Conservation (phyloP, 768 basidiomycete genomes). For the Coprinopsis sp. region DNA sequence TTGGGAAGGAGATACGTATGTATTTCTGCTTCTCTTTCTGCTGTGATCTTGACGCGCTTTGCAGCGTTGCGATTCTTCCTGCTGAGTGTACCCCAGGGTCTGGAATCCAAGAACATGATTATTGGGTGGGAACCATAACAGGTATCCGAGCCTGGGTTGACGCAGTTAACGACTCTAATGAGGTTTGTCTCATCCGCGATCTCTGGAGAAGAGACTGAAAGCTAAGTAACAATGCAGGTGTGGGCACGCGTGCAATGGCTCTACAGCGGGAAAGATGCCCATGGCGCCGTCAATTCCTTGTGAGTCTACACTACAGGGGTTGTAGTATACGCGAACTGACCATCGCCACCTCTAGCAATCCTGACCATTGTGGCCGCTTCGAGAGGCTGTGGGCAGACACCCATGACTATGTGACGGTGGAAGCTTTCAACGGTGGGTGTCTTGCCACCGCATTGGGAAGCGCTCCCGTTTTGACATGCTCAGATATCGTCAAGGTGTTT, state of each 20-base stretch:
- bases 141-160: conserved; percentile 36
- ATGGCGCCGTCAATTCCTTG: conserved; percentile 42
- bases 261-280: conserved; percentile 47
- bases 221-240: conserved; percentile 30
- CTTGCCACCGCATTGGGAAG: background rate
- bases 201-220: background rate
- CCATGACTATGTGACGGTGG: conserved; percentile 41
- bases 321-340: background rate
- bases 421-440: conserved; percentile 43
- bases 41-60: too few relatives aligned
- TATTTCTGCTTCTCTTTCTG: too few relatives aligned
- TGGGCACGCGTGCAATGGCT: conserved; percentile 55
- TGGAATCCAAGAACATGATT: conserved; percentile 29
- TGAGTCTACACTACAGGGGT: conserved; percentile 22
- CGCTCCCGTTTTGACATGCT: background rate
- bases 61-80: conserved; percentile 42
- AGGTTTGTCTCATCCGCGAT: conserved; percentile 18
- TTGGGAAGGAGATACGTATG: too few relatives aligned
- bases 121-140: conserved; percentile 49
- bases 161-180: conserved; percentile 22
- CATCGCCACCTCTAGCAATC: conserved; percentile 32
- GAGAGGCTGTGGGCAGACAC: conserved; percentile 50
- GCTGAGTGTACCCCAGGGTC: conserved; percentile 20
- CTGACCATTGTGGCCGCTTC: conserved; percentile 34
- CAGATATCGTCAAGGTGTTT: conserved; percentile 33